phyloP scores from a whole-genome alignment of 1,139 yeast species.

The Geotrichum bryndzae region DNA sequence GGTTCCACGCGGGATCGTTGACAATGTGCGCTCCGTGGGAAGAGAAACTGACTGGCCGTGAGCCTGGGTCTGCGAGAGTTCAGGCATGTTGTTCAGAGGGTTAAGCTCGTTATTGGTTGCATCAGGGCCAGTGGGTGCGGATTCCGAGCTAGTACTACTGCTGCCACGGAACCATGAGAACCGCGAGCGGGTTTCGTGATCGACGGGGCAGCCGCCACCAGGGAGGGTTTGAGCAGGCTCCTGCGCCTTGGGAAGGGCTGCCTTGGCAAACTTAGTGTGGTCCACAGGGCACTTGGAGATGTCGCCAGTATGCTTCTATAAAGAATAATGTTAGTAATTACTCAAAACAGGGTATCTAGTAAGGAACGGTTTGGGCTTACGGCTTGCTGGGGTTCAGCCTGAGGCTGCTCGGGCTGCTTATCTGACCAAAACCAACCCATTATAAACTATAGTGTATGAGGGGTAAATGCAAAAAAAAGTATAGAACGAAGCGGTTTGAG shows the following conservation, averaged over 20 bases:
- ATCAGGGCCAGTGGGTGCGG: conserved; percentile 26
- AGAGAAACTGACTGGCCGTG: conserved; percentile 76
- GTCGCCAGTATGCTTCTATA: conserved; percentile 1
- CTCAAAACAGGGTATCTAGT: neutral
- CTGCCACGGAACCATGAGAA: conserved; percentile 20
- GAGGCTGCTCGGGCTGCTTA: neutral
- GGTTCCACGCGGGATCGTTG: conserved; percentile 83
- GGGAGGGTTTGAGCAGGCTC: conserved; percentile 9
- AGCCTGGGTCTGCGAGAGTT: conserved; percentile 56
- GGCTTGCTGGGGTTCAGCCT: neutral
- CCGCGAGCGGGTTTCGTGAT: conserved; percentile 25
- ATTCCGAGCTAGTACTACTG: conserved; percentile 3
- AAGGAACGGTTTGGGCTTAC: neutral
- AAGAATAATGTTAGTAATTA: neutral
- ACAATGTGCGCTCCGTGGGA: conserved; percentile 77
- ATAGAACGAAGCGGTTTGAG: neutral
- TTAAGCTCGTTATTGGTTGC: conserved; percentile 37
- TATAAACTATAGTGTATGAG: neutral
- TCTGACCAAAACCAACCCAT: conserved; percentile 18
- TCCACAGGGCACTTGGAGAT: conserved; percentile 43
- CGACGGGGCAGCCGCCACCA: conserved; percentile 34
- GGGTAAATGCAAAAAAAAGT: neutral
- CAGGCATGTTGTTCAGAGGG: conserved; percentile 89
- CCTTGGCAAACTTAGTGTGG: conserved; percentile 29
- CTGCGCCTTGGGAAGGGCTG: conserved; percentile 18